Evolutionary conservation across 2,329 filamentous ascomycete species (phyloP), one percentile per base, ranked within the genome.

Genomic region (Apiospora kogelbergensis): DNA sequence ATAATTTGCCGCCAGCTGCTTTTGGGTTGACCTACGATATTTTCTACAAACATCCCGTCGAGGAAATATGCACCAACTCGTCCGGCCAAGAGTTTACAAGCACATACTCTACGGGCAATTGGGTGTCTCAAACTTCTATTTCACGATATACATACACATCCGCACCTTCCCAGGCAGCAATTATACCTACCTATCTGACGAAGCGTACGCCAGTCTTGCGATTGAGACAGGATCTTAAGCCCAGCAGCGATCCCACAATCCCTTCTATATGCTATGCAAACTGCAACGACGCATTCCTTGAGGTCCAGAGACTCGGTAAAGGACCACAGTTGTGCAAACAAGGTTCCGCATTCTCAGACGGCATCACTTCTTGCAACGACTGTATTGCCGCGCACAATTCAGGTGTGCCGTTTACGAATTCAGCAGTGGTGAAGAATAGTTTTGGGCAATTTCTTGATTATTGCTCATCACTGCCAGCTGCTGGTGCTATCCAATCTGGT

Each of bases 11-110:
- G 68, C 88, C 91, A 0, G 77, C 81, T 1, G 83, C 83, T 0
- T 93, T 93, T 69, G 90, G 90, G 5, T 80, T 93, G 20, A 86
- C 83, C 65, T 90, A 88, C 69, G 86, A 85, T 53, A 89, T 92
- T 22, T 92, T 91, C 70, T 82, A 83, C 24, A 78, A 83, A 30
- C 74, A 84, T 6, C 73, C 80, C 1, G 73, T 82, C 13, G 73
- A 81, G 6, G 79, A 79, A 68, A 75, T 79, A 2, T 68, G 81
- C 7, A 66, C 45, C 0, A 72, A 79, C 37, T 80, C 80, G 33
- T 76, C 78, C 11, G 75, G 80, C 1, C 71, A 70, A 40, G 68
- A 67, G 1, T 69, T 72, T 0, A 68, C 68, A 2, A 82, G 78
- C 0, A 88, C 85, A 1, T 79, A 84, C 66, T 83, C 82, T 0